Evolutionary conservation across 2,329 filamentous ascomycete genomes (phyloP).

Genomic region (Sodiomyces alkalinus): DNA sequence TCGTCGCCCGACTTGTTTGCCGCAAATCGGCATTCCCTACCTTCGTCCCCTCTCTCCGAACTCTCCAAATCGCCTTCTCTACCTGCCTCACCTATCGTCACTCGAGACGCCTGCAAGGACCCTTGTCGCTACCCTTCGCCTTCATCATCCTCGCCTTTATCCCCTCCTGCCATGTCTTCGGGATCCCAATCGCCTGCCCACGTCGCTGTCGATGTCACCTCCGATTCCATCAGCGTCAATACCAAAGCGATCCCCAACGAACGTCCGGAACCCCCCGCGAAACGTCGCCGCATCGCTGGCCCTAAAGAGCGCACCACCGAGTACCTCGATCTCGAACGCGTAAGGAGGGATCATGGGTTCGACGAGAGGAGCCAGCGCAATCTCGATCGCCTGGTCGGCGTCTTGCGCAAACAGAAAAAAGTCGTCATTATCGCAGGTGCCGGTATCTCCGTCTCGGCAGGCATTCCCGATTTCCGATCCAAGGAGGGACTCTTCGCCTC

Average conservation of each 20-base stretch:
- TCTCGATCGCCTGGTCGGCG: conserved; percentile 56
- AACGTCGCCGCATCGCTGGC: conserved; percentile 55
- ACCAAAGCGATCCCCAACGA: conserved; percentile 45
- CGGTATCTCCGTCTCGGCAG: conserved; percentile 91
- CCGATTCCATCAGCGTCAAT: conserved; percentile 8
- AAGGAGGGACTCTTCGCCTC: conserved; percentile 78
- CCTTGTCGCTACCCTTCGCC: conserved; percentile 41
- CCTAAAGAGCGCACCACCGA: conserved; percentile 59
- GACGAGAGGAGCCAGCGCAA: conserved; percentile 30
- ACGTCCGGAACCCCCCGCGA: conserved; percentile 45
- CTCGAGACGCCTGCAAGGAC: conserved; percentile 21
- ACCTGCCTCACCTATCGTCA: conserved; percentile 25
- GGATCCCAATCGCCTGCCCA: conserved; percentile 37
- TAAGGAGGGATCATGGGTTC: conserved; percentile 32
- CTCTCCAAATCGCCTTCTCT: conserved; percentile 37
- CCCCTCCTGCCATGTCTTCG: conserved; percentile 22
- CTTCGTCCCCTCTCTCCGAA: conserved; percentile 38
- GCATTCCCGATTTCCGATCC: conserved; percentile 94
- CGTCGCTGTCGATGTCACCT: conserved; percentile 19
- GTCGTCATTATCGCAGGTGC: conserved; percentile 94
- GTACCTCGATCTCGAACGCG: conserved; percentile 53
- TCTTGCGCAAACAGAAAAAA: conserved; percentile 78
- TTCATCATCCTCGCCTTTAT: conserved; percentile 16
- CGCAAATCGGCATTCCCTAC: too few relatives aligned
- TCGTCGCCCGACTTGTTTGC: too few relatives aligned